A percentile compares a stretch with the other conserved stretches of the same genome.
phyloP scores from a whole-genome alignment of 768 basidiomycete species.

The Lentinula sp. region DNA sequence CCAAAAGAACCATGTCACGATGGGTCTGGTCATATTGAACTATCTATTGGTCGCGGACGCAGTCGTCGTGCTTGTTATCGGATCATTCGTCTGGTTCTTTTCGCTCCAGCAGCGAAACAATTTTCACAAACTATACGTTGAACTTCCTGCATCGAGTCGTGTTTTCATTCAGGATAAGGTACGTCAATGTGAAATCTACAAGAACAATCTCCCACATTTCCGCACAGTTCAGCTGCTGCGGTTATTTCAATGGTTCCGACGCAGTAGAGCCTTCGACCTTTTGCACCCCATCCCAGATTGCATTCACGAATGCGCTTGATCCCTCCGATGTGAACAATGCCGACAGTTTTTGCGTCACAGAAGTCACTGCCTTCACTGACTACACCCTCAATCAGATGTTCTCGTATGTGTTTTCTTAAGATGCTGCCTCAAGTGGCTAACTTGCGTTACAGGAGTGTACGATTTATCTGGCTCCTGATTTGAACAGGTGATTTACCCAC shows the following conservation, averaged over 20 bases:
- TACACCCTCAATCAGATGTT: slow-evolving; percentile 74
- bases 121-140: slow-evolving; percentile 54
- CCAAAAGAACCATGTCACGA: slow-evolving; percentile 61
- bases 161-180: slow-evolving; percentile 71
- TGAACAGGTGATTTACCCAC: neutral
- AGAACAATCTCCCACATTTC: neutral
- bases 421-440: neutral
- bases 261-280: slow-evolving; percentile 48
- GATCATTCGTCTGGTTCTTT: slow-evolving; percentile 76
- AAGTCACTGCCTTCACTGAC: slow-evolving; percentile 64
- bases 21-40: slow-evolving; percentile 71
- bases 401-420: slow-evolving; percentile 48
- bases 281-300: slow-evolving; percentile 36
- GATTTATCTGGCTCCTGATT: slow-evolving; percentile 5
- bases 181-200: neutral
- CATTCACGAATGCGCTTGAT: slow-evolving; percentile 35
- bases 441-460: slow-evolving; percentile 36
- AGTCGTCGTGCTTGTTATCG: slow-evolving; percentile 54
- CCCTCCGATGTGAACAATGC: slow-evolving; percentile 25
- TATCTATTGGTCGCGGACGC: slow-evolving; percentile 65
- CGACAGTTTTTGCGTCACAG: slow-evolving; percentile 64
- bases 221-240: slow-evolving; percentile 75
- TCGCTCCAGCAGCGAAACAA: slow-evolving; percentile 68
- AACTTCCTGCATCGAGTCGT: slow-evolving; percentile 37
- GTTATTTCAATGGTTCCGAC: slow-evolving; percentile 71